phyloP scores from a whole-genome alignment of 371 early-diverging fungal genomes.

The Zopfochytrium polystomum region DNA sequence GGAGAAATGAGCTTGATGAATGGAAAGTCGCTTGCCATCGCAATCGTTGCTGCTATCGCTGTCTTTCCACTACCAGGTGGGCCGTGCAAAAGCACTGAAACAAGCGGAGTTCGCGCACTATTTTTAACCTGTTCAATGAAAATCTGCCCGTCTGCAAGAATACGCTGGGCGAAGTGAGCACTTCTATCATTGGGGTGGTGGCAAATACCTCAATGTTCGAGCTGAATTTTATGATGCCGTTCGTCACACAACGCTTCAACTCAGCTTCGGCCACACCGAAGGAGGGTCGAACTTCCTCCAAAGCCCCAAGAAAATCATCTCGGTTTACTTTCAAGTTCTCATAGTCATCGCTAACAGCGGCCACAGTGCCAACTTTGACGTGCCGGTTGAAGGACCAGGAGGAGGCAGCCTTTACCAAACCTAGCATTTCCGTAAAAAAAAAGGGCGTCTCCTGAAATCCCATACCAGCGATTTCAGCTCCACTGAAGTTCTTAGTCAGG shows the following conservation, averaged over 20 bases:
- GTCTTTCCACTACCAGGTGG: slow-evolving; percentile 96
- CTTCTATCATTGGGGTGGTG: too few species aligned
- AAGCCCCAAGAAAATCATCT: slow-evolving; percentile 90
- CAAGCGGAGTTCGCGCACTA: slow-evolving; percentile 81
- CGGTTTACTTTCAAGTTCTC: slow-evolving; percentile 87
- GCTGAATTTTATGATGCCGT: slow-evolving; percentile 80
- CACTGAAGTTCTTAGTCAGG: slow-evolving; percentile 98
- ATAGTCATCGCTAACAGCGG: slow-evolving; percentile 74
- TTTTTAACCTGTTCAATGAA: slow-evolving; percentile 85
- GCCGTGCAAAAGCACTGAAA: slow-evolving; percentile 86
- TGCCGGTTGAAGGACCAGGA: slow-evolving; percentile 99
- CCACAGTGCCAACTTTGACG: slow-evolving; percentile 84
- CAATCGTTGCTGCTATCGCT: slow-evolving; percentile 95
- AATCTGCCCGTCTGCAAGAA: slow-evolving; percentile 75
- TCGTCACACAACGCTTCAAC: slow-evolving; percentile 76
- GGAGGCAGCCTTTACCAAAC: slow-evolving; percentile 95
- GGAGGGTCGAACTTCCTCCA: slow-evolving; percentile 96
- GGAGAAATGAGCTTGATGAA: slow-evolving; percentile 98
- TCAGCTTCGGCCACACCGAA: slow-evolving; percentile 97
- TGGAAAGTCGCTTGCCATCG: slow-evolving; percentile 92
- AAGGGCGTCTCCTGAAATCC: slow-evolving; percentile 3
- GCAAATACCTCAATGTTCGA: slow-evolving; percentile 61
- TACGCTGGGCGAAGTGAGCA: too few species aligned
- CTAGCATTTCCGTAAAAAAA: slow-evolving; percentile 6
- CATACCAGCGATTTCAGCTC: slow-evolving; percentile 96